These are phyloP conservation scores for Ophiostoma ulmi DNA, from an alignment of 2,329 filamentous ascomycete genomes.

Conservation along the genomic window DNA sequence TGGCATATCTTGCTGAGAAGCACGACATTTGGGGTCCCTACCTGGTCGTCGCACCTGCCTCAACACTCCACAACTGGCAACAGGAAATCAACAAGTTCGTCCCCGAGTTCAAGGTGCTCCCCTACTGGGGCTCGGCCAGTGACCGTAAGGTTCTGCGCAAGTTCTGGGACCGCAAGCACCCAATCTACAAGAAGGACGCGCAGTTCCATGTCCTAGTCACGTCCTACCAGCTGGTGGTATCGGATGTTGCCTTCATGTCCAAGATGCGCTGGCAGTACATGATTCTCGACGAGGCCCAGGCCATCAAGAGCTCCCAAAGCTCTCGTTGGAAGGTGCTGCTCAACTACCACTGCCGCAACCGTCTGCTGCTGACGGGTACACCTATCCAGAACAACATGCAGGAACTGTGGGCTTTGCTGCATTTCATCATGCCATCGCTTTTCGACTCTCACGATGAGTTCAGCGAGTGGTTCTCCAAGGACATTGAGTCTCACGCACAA, in stretches of 20 bases:
- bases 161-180: constrained; percentile 98
- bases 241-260: constrained; percentile 95
- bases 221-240: constrained; percentile 94
- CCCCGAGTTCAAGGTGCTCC: constrained; percentile 86
- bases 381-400: constrained; percentile 99
- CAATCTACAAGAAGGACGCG: constrained; percentile 88
- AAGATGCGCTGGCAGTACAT: constrained; percentile 99
- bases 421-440: constrained; percentile 99
- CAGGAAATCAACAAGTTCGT: constrained; percentile 96
- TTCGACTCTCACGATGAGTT: constrained; percentile 94
- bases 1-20: constrained; percentile 95
- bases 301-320: constrained; percentile 96
- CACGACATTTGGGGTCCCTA: constrained; percentile 99
- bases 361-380: constrained; percentile 87
- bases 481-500: constrained; percentile 96
- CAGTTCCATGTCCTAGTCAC: constrained; percentile 95
- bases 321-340: constrained; percentile 95
- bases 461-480: constrained; percentile 90
- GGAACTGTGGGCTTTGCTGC: constrained; percentile 91
- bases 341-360: constrained; percentile 91
- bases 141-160: constrained; percentile 95
- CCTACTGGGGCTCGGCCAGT: constrained; percentile 93
- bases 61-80: constrained; percentile 98
- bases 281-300: constrained; percentile 97
- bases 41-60: constrained; percentile 90